These are phyloP conservation scores for Colletotrichum chrysophilum DNA, from an alignment of 2,329 filamentous ascomycete genomes.

Conservation along the genomic window DNA sequence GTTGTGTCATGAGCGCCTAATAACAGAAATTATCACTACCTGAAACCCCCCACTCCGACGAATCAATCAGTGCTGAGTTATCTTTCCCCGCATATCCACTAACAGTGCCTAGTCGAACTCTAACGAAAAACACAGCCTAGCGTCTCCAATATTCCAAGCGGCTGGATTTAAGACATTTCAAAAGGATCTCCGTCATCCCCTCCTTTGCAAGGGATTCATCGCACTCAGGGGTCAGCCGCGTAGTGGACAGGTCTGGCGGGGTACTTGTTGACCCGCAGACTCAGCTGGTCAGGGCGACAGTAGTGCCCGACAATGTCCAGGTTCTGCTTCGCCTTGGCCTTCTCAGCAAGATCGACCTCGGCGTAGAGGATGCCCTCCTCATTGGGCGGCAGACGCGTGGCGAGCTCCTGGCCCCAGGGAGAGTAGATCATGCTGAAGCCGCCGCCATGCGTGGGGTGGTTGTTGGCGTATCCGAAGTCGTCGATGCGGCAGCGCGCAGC, in stretches of 20 bases:
- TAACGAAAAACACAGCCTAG: neutral
- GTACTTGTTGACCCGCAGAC: constrained; percentile 10
- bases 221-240: neutral
- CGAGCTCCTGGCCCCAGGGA: constrained; percentile 32
- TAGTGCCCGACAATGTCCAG: constrained; percentile 32
- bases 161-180: neutral
- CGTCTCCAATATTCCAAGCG: neutral
- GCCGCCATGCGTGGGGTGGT: constrained; percentile 23
- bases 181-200: neutral
- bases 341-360: constrained; percentile 36
- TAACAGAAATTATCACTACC: neutral
- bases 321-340: constrained; percentile 16
- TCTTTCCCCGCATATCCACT: neutral
- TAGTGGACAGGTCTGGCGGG: constrained; percentile 4
- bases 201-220: neutral
- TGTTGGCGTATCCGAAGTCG: constrained; percentile 14
- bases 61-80: neutral
- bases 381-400: constrained; percentile 27
- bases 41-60: neutral
- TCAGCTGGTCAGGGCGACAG: constrained; percentile 43
- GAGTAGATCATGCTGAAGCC: constrained; percentile 36
- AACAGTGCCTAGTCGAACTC: neutral
- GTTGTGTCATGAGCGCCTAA: neutral
- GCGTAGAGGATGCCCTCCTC: constrained; percentile 40
- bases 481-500: constrained; percentile 25